phyloP scores from a whole-genome alignment of 768 basidiomycete species.

The Cytidiella melzeri region DNA sequence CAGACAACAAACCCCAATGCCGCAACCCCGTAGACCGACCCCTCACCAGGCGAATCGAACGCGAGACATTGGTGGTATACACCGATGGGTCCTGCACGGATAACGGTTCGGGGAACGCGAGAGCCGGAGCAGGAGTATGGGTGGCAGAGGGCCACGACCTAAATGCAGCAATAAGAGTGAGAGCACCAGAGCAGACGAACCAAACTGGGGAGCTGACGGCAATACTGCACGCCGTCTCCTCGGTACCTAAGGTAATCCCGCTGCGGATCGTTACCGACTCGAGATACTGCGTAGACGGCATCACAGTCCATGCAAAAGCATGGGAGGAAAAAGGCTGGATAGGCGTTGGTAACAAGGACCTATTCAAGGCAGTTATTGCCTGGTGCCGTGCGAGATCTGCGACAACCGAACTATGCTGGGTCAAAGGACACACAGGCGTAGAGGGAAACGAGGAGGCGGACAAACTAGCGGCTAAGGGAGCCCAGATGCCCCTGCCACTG shows the following conservation, averaged over 20 bases:
- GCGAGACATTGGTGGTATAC: no score
- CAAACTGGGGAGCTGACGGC: not conserved
- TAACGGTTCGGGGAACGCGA: not conserved
- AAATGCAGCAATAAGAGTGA: not conserved
- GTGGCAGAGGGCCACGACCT: not conserved
- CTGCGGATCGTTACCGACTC: not conserved
- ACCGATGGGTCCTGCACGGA: no score
- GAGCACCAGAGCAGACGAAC: not conserved
- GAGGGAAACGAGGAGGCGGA: not conserved
- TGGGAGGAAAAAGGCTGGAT: not conserved
- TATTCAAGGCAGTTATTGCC: not conserved
- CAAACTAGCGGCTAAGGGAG: not conserved
- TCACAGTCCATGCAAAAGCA: not conserved
- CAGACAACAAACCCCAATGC: no score
- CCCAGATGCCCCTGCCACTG: no score
- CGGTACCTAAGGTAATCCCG: not conserved
- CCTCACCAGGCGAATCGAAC: no score
- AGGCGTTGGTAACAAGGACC: not conserved
- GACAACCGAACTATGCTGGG: not conserved
- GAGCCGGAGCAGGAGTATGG: not conserved
- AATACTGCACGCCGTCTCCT: not conserved
- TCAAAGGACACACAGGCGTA: not conserved
- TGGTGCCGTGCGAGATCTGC: not conserved
- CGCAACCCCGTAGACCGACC: no score
- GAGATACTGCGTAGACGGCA: not conserved